phyloP scores from a whole-genome alignment of 2,329 filamentous ascomycete species.

The Ophiostoma novo-ulmi region DNA sequence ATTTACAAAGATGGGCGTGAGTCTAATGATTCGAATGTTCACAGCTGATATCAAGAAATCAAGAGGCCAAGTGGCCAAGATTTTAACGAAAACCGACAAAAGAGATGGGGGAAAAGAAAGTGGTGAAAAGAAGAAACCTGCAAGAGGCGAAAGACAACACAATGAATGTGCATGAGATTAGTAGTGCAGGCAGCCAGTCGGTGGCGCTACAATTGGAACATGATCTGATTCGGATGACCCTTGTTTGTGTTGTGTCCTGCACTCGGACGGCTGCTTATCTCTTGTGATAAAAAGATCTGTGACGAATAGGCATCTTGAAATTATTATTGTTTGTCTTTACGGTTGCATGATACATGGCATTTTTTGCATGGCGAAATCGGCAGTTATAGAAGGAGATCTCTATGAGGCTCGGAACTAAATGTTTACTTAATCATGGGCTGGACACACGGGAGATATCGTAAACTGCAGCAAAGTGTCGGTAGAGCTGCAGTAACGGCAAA shows the following conservation, averaged over 20 bases:
- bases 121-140: background rate
- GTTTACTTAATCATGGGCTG: background rate
- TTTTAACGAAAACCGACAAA: background rate
- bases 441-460: background rate
- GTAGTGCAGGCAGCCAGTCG: background rate
- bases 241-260: background rate
- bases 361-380: background rate
- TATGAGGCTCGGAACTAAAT: background rate
- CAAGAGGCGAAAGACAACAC: background rate
- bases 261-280: constrained; percentile 20
- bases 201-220: background rate
- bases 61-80: background rate
- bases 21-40: background rate
- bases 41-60: background rate
- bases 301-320: constrained; percentile 18
- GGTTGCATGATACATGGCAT: background rate
- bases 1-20: background rate
- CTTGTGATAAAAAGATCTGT: constrained; percentile 14
- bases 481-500: background rate
- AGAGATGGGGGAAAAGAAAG: background rate
- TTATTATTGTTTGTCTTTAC: background rate
- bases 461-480: background rate
- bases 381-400: background rate
- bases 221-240: background rate
- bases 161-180: background rate